A percentile compares a stretch with the other conserved stretches of the same genome.
Conservation (phyloP, 176 grass and related monocot species). For the Echinochloa phyllopogon region DNA sequence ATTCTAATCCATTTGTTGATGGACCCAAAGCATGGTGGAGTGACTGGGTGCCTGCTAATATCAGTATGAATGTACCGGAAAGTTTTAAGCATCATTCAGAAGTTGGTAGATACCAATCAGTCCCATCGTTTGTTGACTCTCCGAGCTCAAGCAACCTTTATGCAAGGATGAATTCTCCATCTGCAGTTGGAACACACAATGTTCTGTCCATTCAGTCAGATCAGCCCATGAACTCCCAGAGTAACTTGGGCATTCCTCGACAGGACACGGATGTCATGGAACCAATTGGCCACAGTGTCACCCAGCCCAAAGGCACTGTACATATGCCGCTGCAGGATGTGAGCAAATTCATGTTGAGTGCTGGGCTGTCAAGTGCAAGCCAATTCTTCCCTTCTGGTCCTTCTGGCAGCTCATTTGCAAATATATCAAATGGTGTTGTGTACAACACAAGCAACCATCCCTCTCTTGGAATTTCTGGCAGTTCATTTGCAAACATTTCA, state of each 20-base stretch:
- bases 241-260: not conserved
- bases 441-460: not conserved
- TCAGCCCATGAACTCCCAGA: conserved; percentile 7
- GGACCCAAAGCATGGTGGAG: not conserved
- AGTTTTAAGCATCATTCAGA: conserved; percentile 30
- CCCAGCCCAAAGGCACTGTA: not conserved
- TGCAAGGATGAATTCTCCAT: conserved; percentile 14
- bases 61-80: conserved; percentile 14
- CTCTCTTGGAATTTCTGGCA: not conserved
- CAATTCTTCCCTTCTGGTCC: not conserved
- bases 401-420: not conserved
- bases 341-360: not conserved
- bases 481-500: not conserved
- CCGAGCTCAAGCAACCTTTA: not conserved
- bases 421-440: conserved; percentile 8
- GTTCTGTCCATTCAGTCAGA: conserved; percentile 8
- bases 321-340: not conserved
- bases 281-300: conserved; percentile 16
- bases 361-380: not conserved
- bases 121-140: not conserved
- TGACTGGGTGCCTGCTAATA: not conserved
- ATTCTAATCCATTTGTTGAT: not conserved
- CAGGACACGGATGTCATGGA: not conserved
- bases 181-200: not conserved
- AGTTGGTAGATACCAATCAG: conserved; percentile 17